Evolutionary conservation across 1,139 yeast species (phyloP).

Genomic region (Suhomyces taliae): DNA sequence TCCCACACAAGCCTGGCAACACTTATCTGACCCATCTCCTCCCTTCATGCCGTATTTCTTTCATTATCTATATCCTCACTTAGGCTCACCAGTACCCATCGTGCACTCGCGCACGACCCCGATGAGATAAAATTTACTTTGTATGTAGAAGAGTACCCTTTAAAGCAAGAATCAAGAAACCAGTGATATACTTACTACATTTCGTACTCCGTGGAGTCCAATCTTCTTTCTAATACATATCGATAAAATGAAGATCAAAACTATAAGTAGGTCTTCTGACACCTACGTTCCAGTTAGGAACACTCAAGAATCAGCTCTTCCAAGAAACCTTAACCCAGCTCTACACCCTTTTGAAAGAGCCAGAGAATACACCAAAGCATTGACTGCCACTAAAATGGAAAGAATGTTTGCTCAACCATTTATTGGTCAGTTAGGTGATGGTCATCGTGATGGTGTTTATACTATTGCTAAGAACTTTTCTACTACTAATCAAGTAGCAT

Average conservation of each 20-base stretch:
- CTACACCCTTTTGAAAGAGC: constrained; percentile 97
- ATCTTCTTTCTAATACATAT: background rate
- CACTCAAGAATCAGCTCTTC: constrained; percentile 82
- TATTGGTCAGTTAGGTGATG: constrained; percentile 90
- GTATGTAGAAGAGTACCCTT: too few relatives aligned
- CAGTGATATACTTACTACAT: too few relatives aligned
- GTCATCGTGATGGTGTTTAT: constrained; percentile 96
- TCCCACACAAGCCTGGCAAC: too few relatives aligned
- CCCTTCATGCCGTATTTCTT: too few relatives aligned
- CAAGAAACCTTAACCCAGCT: constrained; percentile 91
- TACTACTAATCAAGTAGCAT: constrained; percentile 72
- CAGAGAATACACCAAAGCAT: constrained; percentile 90
- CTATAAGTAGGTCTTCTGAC: constrained; percentile 87
- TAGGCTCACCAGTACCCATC: too few relatives aligned
- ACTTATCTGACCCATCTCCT: too few relatives aligned
- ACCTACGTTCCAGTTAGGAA: constrained; percentile 89
- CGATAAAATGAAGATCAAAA: constrained; percentile 70
- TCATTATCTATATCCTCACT: too few relatives aligned
- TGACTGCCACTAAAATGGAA: constrained; percentile 93
- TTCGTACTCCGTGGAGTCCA: too few relatives aligned
- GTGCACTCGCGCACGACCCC: constrained; percentile 6
- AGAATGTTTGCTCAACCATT: constrained; percentile 98
- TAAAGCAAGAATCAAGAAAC: too few relatives aligned
- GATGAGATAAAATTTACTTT: constrained; percentile 5
- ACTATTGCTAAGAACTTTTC: constrained; percentile 77